A percentile compares a stretch with the other conserved stretches of the same genome.
phyloP scores from a whole-genome alignment of 2,329 filamentous ascomycete genomes.

The Verticillium tricorpus region DNA sequence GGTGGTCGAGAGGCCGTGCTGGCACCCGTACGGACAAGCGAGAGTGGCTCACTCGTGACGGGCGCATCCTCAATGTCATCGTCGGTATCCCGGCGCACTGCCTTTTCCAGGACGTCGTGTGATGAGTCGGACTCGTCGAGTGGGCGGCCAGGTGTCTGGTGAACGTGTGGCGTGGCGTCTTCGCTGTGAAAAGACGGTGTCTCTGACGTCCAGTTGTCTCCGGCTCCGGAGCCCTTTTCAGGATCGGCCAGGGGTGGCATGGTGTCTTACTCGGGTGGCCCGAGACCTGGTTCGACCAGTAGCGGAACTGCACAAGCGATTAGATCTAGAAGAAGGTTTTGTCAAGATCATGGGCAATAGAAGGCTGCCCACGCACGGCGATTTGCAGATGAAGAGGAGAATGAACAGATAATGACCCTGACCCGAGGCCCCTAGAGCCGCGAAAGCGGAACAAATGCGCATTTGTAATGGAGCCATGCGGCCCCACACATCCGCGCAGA shows the following conservation, averaged over 20 bases:
- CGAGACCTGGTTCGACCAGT: background rate
- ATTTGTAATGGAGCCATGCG: background rate
- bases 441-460: background rate
- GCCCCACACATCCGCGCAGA: background rate
- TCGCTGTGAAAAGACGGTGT: conserved; percentile 5
- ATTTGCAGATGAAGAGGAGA: background rate
- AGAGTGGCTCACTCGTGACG: conserved; percentile 32
- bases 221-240: conserved; percentile 8
- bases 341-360: background rate
- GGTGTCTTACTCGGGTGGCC: background rate
- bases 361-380: background rate
- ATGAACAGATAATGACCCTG: background rate
- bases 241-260: conserved; percentile 7
- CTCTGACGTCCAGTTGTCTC: conserved; percentile 5
- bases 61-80: conserved; percentile 14
- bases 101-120: conserved; percentile 30
- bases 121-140: conserved; percentile 12
- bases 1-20: conserved; percentile 41
- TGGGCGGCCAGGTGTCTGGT: background rate
- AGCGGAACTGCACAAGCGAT: background rate
- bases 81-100: conserved; percentile 34
- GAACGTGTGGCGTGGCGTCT: background rate
- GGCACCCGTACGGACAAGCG: conserved; percentile 27
- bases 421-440: background rate
- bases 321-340: background rate